These are phyloP conservation scores for Phoma sp. DNA, from an alignment of 2,329 filamentous ascomycete species.

Conservation along the genomic window DNA sequence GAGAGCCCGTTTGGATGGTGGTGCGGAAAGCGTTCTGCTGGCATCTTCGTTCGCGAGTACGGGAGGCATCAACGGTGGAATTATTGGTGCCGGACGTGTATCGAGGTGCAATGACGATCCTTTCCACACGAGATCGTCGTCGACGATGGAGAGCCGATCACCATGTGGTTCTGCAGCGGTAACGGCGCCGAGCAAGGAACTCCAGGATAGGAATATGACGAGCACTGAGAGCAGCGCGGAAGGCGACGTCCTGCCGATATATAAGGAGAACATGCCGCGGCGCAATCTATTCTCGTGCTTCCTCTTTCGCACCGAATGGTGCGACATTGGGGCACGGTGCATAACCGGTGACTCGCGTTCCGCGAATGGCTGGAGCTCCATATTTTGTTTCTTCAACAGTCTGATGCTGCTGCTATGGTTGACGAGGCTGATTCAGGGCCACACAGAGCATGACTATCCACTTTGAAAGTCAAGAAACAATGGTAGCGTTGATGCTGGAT, in stretches of 20 bases:
- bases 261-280: constrained; percentile 28
- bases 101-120: constrained; percentile 42
- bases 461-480: background rate
- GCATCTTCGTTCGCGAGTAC: constrained; percentile 34
- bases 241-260: constrained; percentile 19
- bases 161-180: constrained; percentile 38
- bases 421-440: constrained; percentile 17
- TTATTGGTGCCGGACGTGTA: constrained; percentile 36
- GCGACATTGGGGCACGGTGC: constrained; percentile 36
- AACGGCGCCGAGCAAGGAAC: constrained; percentile 36
- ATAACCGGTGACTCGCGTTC: constrained; percentile 32
- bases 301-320: constrained; percentile 39
- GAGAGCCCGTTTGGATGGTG: constrained; percentile 36
- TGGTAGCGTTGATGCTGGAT: background rate
- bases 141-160: constrained; percentile 38
- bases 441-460: constrained; percentile 33
- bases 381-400: constrained; percentile 20
- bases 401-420: constrained; percentile 27
- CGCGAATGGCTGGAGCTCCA: constrained; percentile 26
- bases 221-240: constrained; percentile 36
- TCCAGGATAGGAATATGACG: constrained; percentile 34
- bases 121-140: constrained; percentile 39
- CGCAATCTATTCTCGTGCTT: constrained; percentile 29
- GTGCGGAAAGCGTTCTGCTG: constrained; percentile 29
- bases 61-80: constrained; percentile 46